Evolutionary conservation across 2,329 filamentous ascomycete genomes (phyloP), one percentile per base, ranked within the genome.

Genomic region (Penicillium crustosum): DNA sequence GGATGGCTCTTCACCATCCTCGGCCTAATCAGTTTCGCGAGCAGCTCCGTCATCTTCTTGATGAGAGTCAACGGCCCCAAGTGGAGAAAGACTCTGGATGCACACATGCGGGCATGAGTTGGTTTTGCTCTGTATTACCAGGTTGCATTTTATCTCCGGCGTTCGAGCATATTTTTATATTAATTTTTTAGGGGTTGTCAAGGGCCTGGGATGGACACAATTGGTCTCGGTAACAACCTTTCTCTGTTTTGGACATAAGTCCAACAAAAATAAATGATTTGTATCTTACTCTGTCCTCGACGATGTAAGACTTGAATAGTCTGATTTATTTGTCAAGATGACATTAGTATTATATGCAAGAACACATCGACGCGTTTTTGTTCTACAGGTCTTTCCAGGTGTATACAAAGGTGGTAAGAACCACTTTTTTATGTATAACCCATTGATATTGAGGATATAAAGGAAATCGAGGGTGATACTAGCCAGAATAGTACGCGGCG

Each of bases 1-100:
- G 90, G 90, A 1, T 92, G 89, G 88, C 75, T 93, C 0, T 89
- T 91, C 63, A 92, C 89, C 0, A 82, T 83, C 19, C 62, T 83
- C 9, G 78, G 83, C 65, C 66, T 82, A 41, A 75, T 88, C 52
- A 79, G 82, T 25, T 79, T 89, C 68, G 68, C 84, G 0, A 83
- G 81, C 61, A 83, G 86, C 6, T 82, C 82, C 45, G 68, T 84
- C 17, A 83, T 93, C 23, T 86, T 82, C 74, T 72, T 83, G 0
- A 81, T 93, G 76, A 80, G 80, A 66, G 81, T 77, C 61, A 87
- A 82, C 66, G 85, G 85, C 0, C 77, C 81, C 19, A 78, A 77
- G 65, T 91, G 89, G 89, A 82, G 89, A 66, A 76, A 76, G 50
- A 72, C 74, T 31, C 89, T 91, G 85, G 84, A 89, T 63, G 62